Evolutionary conservation across 148 eudicot genomes (phyloP).

Genomic region (Dysphania ambrosioides): DNA sequence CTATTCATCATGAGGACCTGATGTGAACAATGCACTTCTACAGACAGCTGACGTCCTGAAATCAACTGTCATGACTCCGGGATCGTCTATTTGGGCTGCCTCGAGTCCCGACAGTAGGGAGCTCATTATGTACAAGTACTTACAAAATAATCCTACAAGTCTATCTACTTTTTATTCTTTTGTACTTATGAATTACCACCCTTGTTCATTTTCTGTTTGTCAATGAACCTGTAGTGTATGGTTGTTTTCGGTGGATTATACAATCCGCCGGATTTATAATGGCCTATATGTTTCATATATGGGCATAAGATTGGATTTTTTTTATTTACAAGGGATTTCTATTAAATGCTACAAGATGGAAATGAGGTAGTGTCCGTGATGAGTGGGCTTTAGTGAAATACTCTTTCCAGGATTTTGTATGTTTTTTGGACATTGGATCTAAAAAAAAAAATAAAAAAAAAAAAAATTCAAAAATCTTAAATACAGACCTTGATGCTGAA

Average conservation of each 20-base stretch:
- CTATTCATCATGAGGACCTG: slow-evolving; percentile 70
- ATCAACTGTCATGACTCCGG: slow-evolving; percentile 66
- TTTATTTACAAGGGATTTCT: not conserved
- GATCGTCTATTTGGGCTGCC: slow-evolving; percentile 73
- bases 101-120: slow-evolving; percentile 65
- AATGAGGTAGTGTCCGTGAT: not conserved
- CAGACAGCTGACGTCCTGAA: slow-evolving; percentile 70
- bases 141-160: not conserved
- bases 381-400: not conserved
- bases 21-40: slow-evolving; percentile 53
- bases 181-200: not conserved
- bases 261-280: not conserved
- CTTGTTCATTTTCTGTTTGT: not conserved
- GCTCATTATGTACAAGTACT: slow-evolving; percentile 45
- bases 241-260: not conserved
- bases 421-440: not conserved
- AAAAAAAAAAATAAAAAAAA: too few species aligned
- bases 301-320: not conserved
- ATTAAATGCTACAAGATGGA: not conserved
- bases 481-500: not conserved
- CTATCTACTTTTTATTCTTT: not conserved
- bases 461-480: not conserved
- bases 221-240: not conserved
- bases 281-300: not conserved
- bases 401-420: not conserved